Evolutionary conservation across 345 rosid species (phyloP).

Genomic region (Eucalyptus cloeziana): DNA sequence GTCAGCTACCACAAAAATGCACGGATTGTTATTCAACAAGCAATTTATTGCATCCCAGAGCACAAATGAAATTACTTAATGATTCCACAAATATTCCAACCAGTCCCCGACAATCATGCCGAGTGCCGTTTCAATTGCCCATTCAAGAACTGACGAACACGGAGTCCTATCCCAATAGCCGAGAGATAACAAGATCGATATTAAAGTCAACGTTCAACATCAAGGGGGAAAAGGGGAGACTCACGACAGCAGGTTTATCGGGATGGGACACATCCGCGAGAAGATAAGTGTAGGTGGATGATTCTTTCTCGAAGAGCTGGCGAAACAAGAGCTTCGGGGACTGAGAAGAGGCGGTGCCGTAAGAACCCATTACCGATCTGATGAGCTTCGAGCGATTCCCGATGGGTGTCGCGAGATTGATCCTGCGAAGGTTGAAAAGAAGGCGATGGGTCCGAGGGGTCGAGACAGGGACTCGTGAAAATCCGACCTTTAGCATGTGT

Average conservation of each 20-base stretch:
- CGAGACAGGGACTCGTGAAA: not conserved
- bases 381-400: not conserved
- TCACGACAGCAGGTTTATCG: constrained; percentile 79
- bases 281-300: constrained; percentile 80
- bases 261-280: constrained; percentile 84
- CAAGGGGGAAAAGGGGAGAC: not conserved
- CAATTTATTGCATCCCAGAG: not conserved
- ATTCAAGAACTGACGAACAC: not conserved
- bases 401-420: not conserved
- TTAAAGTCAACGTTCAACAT: not conserved
- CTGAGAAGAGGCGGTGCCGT: not conserved
- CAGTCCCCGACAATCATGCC: not conserved
- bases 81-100: not conserved
- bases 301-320: constrained; percentile 87
- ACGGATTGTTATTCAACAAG: not conserved
- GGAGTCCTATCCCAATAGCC: not conserved
- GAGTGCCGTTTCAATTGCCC: not conserved
- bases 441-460: not conserved
- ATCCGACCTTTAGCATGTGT: not conserved
- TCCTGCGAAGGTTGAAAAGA: not conserved
- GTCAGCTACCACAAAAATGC: not conserved
- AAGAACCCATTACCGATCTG: constrained; percentile 13
- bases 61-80: not conserved
- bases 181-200: not conserved
- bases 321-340: constrained; percentile 62